Percentiles rank a stretch among this genome's conserved stretches.
phyloP scores from a whole-genome alignment of 169 alveolate species.

The Eimeria sp. region DNA sequence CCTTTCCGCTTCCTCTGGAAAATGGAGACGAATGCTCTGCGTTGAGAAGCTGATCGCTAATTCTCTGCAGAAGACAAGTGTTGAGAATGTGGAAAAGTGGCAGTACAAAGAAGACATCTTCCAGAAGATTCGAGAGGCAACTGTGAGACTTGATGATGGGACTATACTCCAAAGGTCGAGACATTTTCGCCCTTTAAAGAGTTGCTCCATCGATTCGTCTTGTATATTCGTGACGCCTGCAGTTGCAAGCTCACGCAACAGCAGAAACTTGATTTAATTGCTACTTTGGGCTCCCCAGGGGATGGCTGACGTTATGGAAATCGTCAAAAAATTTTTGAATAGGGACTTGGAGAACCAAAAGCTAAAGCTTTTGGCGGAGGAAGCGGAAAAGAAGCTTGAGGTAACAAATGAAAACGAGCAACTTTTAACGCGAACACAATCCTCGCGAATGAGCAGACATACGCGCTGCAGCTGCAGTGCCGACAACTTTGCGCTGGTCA shows the following conservation, averaged over 20 bases:
- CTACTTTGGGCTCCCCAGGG: constrained; percentile 28
- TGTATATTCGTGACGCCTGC: neutral
- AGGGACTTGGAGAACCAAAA: constrained; percentile 77
- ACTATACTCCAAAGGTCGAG: no score
- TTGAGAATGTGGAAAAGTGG: constrained; percentile 82
- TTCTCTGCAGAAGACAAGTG: constrained; percentile 81
- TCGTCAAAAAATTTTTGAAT: constrained; percentile 81
- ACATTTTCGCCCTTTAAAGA: neutral
- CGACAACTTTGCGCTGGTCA: neutral
- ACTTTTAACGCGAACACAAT: neutral
- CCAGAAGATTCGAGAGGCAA: constrained; percentile 84
- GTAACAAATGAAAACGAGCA: constrained; percentile 9
- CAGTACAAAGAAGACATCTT: constrained; percentile 82
- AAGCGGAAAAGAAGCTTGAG: constrained; percentile 77
- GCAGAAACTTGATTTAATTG: neutral
- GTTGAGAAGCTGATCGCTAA: constrained; percentile 82
- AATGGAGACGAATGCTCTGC: constrained; percentile 80
- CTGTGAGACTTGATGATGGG: constrained; percentile 16
- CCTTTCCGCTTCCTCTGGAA: constrained; percentile 83
- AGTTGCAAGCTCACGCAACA: no score
- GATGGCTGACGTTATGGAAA: constrained; percentile 83
- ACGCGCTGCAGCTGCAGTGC: neutral
- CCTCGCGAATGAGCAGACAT: neutral
- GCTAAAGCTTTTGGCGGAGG: constrained; percentile 72
- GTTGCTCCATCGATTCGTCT: neutral